Conservation (phyloP, 2,329 filamentous ascomycete genomes). For the Tolypocladium cylindrosporum region DNA sequence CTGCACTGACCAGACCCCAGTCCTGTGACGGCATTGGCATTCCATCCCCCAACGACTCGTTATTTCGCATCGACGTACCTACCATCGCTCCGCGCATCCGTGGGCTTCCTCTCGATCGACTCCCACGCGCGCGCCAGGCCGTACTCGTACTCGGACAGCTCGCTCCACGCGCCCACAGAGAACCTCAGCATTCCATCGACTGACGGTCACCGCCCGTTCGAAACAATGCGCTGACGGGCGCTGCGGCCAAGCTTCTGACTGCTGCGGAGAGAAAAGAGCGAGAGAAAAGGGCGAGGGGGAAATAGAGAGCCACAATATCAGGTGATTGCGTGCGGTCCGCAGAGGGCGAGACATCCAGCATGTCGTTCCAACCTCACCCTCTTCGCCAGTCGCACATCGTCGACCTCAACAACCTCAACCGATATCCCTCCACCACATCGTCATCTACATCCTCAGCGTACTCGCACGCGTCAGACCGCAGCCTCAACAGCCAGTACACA, state of each 20-base stretch:
- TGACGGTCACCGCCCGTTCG: slow-evolving; percentile 10
- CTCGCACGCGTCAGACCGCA: slow-evolving; percentile 50
- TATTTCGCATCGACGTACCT: not conserved
- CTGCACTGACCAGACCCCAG: not conserved
- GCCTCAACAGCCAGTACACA: slow-evolving; percentile 54
- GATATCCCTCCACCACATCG: slow-evolving; percentile 60
- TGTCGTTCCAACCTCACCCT: slow-evolving; percentile 48
- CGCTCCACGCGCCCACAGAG: slow-evolving; percentile 8
- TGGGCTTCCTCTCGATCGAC: not conserved
- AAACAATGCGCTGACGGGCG: slow-evolving; percentile 21
- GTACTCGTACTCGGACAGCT: not conserved
- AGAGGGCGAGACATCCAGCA: slow-evolving; percentile 22
- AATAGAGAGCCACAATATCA: not conserved
- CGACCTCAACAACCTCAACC: slow-evolving; percentile 36
- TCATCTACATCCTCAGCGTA: slow-evolving; percentile 63
- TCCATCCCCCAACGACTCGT: not conserved
- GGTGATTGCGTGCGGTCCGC: slow-evolving; percentile 7
- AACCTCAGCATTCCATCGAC: slow-evolving; percentile 7
- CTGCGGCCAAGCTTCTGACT: slow-evolving; percentile 8
- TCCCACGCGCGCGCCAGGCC: not conserved
- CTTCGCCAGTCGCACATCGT: slow-evolving; percentile 46
- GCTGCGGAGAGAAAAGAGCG: slow-evolving; percentile 1
- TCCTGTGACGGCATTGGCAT: slow-evolving; percentile 3
- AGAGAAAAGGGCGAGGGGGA: not conserved
- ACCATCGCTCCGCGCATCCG: not conserved